Conservation (phyloP, 225 moss, liverwort and hornwort genomes). For the Ulota crispa region DNA sequence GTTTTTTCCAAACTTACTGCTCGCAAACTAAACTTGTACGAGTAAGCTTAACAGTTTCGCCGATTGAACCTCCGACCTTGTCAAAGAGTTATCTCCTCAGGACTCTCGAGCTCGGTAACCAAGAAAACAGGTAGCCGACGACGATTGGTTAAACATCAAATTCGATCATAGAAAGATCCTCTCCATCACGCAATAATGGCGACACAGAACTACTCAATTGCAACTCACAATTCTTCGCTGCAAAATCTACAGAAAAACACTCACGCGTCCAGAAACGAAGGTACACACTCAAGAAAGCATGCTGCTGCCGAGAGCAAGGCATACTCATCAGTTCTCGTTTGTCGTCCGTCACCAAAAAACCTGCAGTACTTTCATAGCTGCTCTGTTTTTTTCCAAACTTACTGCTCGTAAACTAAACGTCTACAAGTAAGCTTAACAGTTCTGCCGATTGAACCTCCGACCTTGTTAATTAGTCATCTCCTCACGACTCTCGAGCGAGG, state of each 20-base stretch:
- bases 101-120: too few species aligned
- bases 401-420: neutral
- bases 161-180: neutral
- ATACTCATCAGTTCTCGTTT: neutral
- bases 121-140: neutral
- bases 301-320: constrained; percentile 7
- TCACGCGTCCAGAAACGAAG: neutral
- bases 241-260: constrained; percentile 9
- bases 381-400: constrained; percentile 4
- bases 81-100: neutral
- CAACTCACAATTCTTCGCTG: neutral
- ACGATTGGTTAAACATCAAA: neutral
- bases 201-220: neutral
- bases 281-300: constrained; percentile 9
- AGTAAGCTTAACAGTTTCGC: too few species aligned
- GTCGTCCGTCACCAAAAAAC: neutral
- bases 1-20: too few species aligned
- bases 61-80: neutral
- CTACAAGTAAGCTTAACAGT: neutral
- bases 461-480: neutral
- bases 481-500: neutral
- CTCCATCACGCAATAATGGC: constrained; percentile 8
- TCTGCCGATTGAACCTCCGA: neutral
- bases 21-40: too few species aligned
- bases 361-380: constrained; percentile 9